Base-by-base conservation (phyloP, 2,329 filamentous ascomycete genomes). In the Scedosporium boydii region DNA sequence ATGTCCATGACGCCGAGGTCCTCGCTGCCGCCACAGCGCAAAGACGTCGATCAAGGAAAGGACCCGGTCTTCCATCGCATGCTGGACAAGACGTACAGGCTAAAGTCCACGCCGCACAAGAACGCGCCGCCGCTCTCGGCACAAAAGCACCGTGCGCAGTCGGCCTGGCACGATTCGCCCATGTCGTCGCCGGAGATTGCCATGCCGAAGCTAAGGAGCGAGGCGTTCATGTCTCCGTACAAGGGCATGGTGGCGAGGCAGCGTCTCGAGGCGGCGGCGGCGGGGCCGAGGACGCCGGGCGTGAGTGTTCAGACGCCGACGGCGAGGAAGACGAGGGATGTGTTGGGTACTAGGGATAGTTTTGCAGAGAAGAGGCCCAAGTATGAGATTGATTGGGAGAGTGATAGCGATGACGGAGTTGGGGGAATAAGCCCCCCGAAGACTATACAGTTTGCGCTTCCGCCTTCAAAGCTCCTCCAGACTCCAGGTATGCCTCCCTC, bases 51-150 rank as follows among this genome's bases (percentile, higher is more conserved):
- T 23, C 59, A 61, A 29, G 69, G 78, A 69, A 84, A 86, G 64
- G 91, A 97, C 70, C 90, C 90, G 2, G 80, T 98, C 7, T 82
- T 99, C 48, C 93, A 98, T 73, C 90, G 89, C 63, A 82, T 98
- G n/a, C 84, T 96, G 4, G 93, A 98, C 78, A 97, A 96, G 76
- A 97, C 90, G 63, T 99, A 96, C 77, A 90, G 93, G 38, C 82
- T 99, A 26, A 91, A 96, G 74, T 91, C 93, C 5, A 99, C 95
- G 9, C 95, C 95, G 0, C 87, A 95, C 67, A 63, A 63, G 61
- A 59, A 59, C 21, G 46, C 56, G 14, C 57, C 61, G 14, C 80
- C 80, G 1, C 70, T 80, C 61, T 80, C 79, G 64, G 70, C 68
- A 44, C 70, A 71, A 26, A 66, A 66, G 27, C 67, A 68, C 1